Evolutionary conservation across 176 grass and related monocot species (phyloP), one percentile per base, ranked within the genome.

Genomic region (Zoysia japonica): DNA sequence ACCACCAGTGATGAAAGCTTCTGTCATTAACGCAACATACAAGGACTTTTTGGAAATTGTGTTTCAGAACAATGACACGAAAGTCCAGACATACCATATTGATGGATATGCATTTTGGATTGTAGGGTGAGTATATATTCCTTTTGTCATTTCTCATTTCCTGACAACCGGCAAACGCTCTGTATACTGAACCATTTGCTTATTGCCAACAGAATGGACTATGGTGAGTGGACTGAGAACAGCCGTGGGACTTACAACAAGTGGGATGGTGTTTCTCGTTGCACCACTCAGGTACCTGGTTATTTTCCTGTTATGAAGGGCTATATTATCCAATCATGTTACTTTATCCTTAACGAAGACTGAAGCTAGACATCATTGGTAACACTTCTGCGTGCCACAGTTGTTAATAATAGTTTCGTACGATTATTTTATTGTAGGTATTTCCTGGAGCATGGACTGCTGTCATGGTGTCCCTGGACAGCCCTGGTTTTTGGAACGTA

Each of bases 371-470:
- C 14, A 51, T 79, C 2, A 44, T 47, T 62, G n/a, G 44, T 74
- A 38, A 52, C 67, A 28, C 28, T 28, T 28, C 28, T 28, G 28
- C 28, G 28, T 28, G 28, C 28, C 28, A 15, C 54, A 63, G 47
- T 11, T 42, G 75, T 50, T 55, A 49, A 68, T 70, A 1, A 37
- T 62, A 65, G 64, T 61, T 37, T 50, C 37, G 52, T 17, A 20
- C 36, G 28, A 20, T 48, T 67, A 43, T 15, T 61, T 36, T 36
- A 16, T 68, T 75, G 13, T 51, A 94, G 96, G 92, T 98, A 45
- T 98, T 89, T 64, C 92, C 90, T 39, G 95, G 92, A 85, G 96
- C 96, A 77, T 98, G 96, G 96, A 98, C 96, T 35, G 96, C 96
- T 60, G 85, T 93, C 19, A 15, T 93, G 37, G 36, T 94, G 56